Percentiles rank a stretch among this genome's conserved stretches.
phyloP scores from a whole-genome alignment of 176 grass and related monocot species.

The Elymus sibiricus region DNA sequence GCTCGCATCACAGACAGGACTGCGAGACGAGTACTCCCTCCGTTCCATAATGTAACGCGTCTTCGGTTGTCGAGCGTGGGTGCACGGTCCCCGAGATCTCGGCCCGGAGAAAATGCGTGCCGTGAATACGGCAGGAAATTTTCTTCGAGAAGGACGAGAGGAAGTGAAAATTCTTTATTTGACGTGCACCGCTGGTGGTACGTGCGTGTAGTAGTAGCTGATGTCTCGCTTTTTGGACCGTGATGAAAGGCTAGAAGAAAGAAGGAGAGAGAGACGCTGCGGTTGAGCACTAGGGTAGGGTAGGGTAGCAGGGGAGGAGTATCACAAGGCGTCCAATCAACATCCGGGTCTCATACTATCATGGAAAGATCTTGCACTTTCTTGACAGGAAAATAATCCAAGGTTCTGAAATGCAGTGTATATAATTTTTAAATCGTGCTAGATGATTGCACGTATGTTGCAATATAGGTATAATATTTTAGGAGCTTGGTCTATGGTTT shows the following conservation, averaged over 20 bases:
- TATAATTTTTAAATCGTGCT: too few species aligned
- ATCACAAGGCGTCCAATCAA: slow-evolving; percentile 23
- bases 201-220: neutral
- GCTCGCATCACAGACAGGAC: neutral
- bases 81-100: neutral
- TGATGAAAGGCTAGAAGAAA: slow-evolving; percentile 25
- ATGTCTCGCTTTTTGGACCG: neutral
- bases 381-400: neutral
- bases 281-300: neutral
- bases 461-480: too few species aligned
- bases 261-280: neutral
- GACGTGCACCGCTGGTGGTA: neutral
- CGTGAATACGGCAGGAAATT: slow-evolving; percentile 18
- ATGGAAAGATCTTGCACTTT: slow-evolving; percentile 18
- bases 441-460: too few species aligned
- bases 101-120: neutral
- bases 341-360: neutral
- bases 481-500: too few species aligned
- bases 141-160: slow-evolving; percentile 28
- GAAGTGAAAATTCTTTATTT: neutral
- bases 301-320: neutral
- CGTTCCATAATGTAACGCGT: too few species aligned
- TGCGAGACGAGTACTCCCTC: slow-evolving; percentile 21
- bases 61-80: neutral
- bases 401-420: too few species aligned